A percentile compares a stretch with the other conserved stretches of the same genome.
Conservation (phyloP, 2,329 filamentous ascomycete species). For the Thielaviopsis punctulata region DNA sequence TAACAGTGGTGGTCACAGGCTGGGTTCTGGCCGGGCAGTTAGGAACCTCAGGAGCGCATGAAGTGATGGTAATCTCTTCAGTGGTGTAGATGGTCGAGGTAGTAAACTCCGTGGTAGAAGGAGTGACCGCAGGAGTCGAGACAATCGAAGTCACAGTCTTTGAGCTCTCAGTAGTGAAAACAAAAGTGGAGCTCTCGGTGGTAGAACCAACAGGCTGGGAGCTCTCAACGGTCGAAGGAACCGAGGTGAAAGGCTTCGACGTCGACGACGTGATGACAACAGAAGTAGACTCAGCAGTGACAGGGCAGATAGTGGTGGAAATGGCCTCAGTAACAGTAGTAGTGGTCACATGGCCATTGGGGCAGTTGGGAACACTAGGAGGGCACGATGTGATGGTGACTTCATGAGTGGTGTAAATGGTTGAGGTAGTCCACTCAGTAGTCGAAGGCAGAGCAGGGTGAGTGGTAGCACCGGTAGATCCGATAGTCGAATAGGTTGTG, state of each 20-base stretch:
- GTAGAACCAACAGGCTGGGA: background rate
- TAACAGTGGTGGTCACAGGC: conserved; percentile 12
- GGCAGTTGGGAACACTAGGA: conserved; percentile 12
- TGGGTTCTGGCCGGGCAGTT: conserved; percentile 12
- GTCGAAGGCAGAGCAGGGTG: background rate
- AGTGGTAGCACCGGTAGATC: background rate
- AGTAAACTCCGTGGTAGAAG: conserved; percentile 19
- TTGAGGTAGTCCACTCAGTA: conserved; percentile 22
- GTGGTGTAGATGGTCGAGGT: conserved; percentile 20
- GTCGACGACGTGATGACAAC: background rate
- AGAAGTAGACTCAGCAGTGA: background rate
- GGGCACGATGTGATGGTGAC: conserved; percentile 14
- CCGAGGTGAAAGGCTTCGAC: background rate
- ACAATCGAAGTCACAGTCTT: background rate
- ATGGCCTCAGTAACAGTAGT: conserved; percentile 14
- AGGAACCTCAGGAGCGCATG: conserved; percentile 6
- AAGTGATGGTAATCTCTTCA: conserved; percentile 15
- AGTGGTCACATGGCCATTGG: conserved; percentile 12
- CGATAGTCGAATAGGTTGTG: background rate
- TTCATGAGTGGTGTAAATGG: conserved; percentile 17
- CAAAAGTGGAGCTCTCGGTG: no score
- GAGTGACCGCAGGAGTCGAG: background rate
- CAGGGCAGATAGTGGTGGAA: conserved; percentile 10
- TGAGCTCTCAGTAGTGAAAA: background rate
- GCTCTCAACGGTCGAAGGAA: background rate